These are phyloP conservation scores for Trichoderma asperelloides DNA, from an alignment of 495 filamentous ascomycete genomes.

Conservation along the genomic window DNA sequence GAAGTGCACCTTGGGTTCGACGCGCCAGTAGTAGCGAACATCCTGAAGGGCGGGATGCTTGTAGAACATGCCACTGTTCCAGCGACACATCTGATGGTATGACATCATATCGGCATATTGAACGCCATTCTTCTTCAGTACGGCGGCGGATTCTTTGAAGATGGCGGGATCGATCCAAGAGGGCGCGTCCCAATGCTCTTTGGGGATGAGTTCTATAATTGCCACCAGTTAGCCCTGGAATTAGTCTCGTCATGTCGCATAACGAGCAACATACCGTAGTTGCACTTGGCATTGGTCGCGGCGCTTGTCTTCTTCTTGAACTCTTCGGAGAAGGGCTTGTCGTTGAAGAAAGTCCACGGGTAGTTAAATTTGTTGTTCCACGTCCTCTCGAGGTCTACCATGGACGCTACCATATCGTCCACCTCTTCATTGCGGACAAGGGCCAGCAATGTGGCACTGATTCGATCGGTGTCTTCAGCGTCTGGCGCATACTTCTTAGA, in stretches of 20 bases:
- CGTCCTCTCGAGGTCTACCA: slow-evolving; percentile 84
- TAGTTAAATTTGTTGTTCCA: slow-evolving; percentile 99
- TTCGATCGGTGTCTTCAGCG: slow-evolving; percentile 63
- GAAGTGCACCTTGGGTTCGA: slow-evolving; percentile 98
- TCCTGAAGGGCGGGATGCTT: slow-evolving; percentile 81
- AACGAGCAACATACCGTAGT: slow-evolving; percentile 56
- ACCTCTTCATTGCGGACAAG: slow-evolving; percentile 90
- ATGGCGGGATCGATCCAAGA: slow-evolving; percentile 85
- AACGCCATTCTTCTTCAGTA: slow-evolving; percentile 74
- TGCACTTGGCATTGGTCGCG: slow-evolving; percentile 72
- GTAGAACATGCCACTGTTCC: slow-evolving; percentile 98
- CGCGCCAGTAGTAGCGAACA: slow-evolving; percentile 94
- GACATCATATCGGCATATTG: slow-evolving; percentile 83
- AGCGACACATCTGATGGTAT: slow-evolving; percentile 99
- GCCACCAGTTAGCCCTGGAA: slow-evolving; percentile 1
- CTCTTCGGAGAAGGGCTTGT: slow-evolving; percentile 80
- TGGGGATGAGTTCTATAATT: slow-evolving; percentile 67
- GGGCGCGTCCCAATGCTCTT: slow-evolving; percentile 89
- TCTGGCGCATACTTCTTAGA: slow-evolving; percentile 64
- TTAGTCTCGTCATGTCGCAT: not conserved
- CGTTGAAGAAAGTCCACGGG: slow-evolving; percentile 99
- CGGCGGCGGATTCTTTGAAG: slow-evolving; percentile 71
- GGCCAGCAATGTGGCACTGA: slow-evolving; percentile 88
- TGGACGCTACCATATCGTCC: slow-evolving; percentile 70
- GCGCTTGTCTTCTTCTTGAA: slow-evolving; percentile 76